Evolutionary conservation across 257 asterid species (phyloP).

Genomic region (Nicotiana attenuata): DNA sequence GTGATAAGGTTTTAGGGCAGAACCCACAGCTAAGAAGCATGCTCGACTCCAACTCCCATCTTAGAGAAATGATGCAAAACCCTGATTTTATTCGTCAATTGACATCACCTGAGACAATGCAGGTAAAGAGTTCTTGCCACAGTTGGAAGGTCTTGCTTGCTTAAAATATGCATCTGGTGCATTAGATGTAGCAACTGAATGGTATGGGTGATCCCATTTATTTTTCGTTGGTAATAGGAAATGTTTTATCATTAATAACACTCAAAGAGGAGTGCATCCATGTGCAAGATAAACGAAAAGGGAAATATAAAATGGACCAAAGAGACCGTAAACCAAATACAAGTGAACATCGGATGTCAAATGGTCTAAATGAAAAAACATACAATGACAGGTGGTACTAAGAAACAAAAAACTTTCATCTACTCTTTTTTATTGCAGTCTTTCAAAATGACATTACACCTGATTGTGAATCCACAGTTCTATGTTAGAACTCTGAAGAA

Average conservation of each 20-base stretch:
- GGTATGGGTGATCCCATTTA: background rate
- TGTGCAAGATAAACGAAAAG: background rate
- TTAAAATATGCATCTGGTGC: background rate
- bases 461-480: background rate
- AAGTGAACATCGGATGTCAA: background rate
- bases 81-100: constrained; percentile 51
- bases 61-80: constrained; percentile 55
- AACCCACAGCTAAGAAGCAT: constrained; percentile 39
- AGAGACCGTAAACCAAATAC: background rate
- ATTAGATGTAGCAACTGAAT: background rate
- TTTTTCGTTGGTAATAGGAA: background rate
- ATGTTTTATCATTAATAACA: background rate
- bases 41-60: constrained; percentile 46
- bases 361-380: background rate
- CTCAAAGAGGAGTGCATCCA: background rate
- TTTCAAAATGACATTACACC: background rate
- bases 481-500: background rate
- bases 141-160: background rate
- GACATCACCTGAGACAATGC: constrained; percentile 46
- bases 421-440: background rate
- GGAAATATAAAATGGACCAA: background rate
- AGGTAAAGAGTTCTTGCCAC: constrained; percentile 28
- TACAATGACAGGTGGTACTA: background rate
- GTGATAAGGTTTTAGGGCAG: constrained; percentile 34
- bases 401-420: background rate